Evolutionary conservation across 1,139 yeast species (phyloP).

Genomic region (Debaryomyces udenii): DNA sequence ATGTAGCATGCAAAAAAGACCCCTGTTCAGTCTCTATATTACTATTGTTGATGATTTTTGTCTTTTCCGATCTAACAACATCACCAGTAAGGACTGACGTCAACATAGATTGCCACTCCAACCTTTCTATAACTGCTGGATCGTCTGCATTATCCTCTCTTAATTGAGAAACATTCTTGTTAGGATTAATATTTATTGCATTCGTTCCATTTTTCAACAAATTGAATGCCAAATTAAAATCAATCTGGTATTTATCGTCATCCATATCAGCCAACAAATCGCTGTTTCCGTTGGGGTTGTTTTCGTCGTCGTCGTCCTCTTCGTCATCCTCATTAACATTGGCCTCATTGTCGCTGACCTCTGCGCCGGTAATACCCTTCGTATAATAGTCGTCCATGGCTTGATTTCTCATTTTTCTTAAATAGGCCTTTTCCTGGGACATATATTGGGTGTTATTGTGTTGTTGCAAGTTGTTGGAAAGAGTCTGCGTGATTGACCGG

Average conservation of each 20-base stretch:
- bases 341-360: conserved; percentile 33
- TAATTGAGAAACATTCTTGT: conserved; percentile 42
- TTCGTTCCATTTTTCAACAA: conserved; percentile 35
- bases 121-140: conserved; percentile 72
- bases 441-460: conserved; percentile 43
- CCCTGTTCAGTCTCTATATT: conserved; percentile 48
- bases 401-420: conserved; percentile 65
- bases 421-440: conserved; percentile 71
- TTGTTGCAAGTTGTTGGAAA: conserved; percentile 24
- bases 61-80: conserved; percentile 87
- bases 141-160: conserved; percentile 53
- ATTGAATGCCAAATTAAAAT: conserved; percentile 41
- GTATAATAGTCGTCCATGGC: conserved; percentile 71
- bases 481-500: conserved; percentile 24
- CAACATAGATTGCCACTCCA: conserved; percentile 97
- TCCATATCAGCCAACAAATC: conserved; percentile 46
- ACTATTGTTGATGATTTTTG: conserved; percentile 63
- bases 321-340: conserved; percentile 30
- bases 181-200: conserved; percentile 37
- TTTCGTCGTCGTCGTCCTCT: conserved; percentile 27
- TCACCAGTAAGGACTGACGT: conserved; percentile 92
- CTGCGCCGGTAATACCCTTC: conserved; percentile 55
- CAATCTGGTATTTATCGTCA: conserved; percentile 47
- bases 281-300: conserved; percentile 27
- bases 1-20: conserved; percentile 55